These are phyloP conservation scores for Artemisia tridentata DNA, from an alignment of 129 eudicot species.

Conservation along the genomic window DNA sequence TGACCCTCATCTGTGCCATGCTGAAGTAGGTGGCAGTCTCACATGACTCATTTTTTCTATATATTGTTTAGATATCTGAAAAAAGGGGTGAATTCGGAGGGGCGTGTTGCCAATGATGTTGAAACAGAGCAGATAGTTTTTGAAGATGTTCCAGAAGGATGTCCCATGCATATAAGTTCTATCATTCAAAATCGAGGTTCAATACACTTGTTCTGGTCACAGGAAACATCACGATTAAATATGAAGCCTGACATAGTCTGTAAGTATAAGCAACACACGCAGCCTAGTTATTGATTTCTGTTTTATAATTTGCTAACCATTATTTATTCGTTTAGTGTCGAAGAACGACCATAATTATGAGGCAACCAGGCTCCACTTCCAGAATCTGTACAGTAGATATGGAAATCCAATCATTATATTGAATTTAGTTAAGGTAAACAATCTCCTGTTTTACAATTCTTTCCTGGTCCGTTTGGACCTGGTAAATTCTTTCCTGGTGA, in stretches of 20 bases:
- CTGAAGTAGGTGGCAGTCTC: too few relatives aligned
- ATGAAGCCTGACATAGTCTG: slow-evolving; percentile 78
- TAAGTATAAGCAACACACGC: slow-evolving; percentile 35
- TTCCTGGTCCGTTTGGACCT: too few relatives aligned
- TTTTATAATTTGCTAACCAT: slow-evolving; percentile 9
- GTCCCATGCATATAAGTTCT: slow-evolving; percentile 58
- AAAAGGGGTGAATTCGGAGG: slow-evolving; percentile 93
- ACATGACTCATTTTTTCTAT: too few relatives aligned
- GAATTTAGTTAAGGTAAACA: slow-evolving; percentile 78
- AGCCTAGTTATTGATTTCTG: slow-evolving; percentile 4
- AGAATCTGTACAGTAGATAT: slow-evolving; percentile 75
- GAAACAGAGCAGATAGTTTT: slow-evolving; percentile 94
- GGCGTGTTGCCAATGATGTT: slow-evolving; percentile 96
- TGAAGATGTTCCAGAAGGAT: slow-evolving; percentile 71
- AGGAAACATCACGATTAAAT: slow-evolving; percentile 86
- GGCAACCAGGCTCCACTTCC: slow-evolving; percentile 89
- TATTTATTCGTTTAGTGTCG: slow-evolving; percentile 52
- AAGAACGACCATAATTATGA: slow-evolving; percentile 62
- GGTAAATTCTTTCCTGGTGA: too few relatives aligned
- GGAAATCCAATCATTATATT: slow-evolving; percentile 92
- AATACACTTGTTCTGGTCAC: slow-evolving; percentile 97
- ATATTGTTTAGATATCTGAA: too few relatives aligned
- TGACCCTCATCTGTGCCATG: too few relatives aligned
- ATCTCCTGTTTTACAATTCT: neutral
- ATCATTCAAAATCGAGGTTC: slow-evolving; percentile 95